phyloP scores from a whole-genome alignment of 495 filamentous ascomycete species.

The Copromyces sp. region DNA sequence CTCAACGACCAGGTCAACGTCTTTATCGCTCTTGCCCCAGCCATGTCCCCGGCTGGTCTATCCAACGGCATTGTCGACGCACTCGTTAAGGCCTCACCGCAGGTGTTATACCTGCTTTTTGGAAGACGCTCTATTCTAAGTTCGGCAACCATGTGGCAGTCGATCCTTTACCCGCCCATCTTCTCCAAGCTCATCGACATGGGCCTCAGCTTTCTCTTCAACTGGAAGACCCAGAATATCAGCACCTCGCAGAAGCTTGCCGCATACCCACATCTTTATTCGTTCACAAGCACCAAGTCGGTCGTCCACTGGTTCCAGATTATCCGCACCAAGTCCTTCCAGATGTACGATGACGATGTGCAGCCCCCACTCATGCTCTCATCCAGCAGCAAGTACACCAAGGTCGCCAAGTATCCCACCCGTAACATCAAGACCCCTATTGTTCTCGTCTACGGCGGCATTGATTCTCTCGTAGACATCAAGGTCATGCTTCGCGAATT shows the following conservation, averaged over 20 bases:
- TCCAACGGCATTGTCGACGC: slow-evolving; percentile 82
- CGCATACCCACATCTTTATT: slow-evolving; percentile 93
- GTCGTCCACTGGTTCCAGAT: slow-evolving; percentile 99
- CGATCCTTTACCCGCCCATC: slow-evolving; percentile 87
- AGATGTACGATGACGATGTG: slow-evolving; percentile 96
- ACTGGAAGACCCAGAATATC: slow-evolving; percentile 84
- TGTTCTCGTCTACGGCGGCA: slow-evolving; percentile 85
- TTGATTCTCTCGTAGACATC: slow-evolving; percentile 92
- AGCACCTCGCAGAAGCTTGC: slow-evolving; percentile 82
- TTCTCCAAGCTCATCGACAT: slow-evolving; percentile 84
- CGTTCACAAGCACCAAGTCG: slow-evolving; percentile 88
- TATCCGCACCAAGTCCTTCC: slow-evolving; percentile 86
- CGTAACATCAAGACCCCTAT: slow-evolving; percentile 95
- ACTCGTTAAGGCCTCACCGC: slow-evolving; percentile 85
- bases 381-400: slow-evolving; percentile 47
- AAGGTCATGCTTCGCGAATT: slow-evolving; percentile 81
- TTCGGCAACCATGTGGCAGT: slow-evolving; percentile 95
- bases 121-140: slow-evolving; percentile 88
- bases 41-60: slow-evolving; percentile 90
- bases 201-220: slow-evolving; percentile 72
- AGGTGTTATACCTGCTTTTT: slow-evolving; percentile 88
- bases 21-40: slow-evolving; percentile 93
- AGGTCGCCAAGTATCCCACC: slow-evolving; percentile 92
- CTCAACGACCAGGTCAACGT: slow-evolving; percentile 92
- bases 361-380: slow-evolving; percentile 39